Base-by-base conservation (phyloP, 768 basidiomycete species). In the Collybia sordida region DNA sequence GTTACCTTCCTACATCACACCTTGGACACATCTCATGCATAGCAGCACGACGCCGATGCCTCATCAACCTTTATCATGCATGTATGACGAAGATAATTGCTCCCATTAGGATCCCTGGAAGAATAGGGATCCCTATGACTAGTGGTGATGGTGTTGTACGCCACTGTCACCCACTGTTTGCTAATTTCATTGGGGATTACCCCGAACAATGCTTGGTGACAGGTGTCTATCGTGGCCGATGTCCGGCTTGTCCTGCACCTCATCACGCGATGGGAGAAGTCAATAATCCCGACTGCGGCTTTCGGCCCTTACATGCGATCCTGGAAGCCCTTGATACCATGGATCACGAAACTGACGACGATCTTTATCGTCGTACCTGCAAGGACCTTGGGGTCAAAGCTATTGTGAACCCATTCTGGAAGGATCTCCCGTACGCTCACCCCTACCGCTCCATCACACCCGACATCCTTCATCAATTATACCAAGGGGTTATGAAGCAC, bases 161-260 rank as follows among this genome's bases (percentile, higher is more conserved):
- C 1, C 58, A 54, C 0, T 48, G 65, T 6, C 62, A 67, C 47
- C 75, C 74, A 0, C 68, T 79, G 31, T 49, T 79, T 3, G 73
- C 75, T 0, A 55, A 59, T 0, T 71, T 66, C 49, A 54, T 70
- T n/a, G 68, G 67, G 0, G 70, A 77, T 54, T 70, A 75, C 47
- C 77, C 76, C 0, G 74, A 79, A 45, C 77, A 79, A 49, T 58
- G 70, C 11, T 65, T 77, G 0, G 65, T 71, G 0, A n/a, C n/a
- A n/a, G n/a, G n/a, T n/a, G n/a, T n/a, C n/a, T n/a, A n/a, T n/a
- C n/a, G n/a, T n/a, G n/a, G n/a, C n/a, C n/a, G n/a, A n/a, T n/a
- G n/a, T n/a, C n/a, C n/a, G n/a, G n/a, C n/a, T n/a, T n/a, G n/a
- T n/a, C n/a, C n/a, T n/a, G n/a, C n/a, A n/a, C n/a, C n/a, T n/a